Evolutionary conservation across 768 basidiomycete genomes (phyloP).

Genomic region (Tephrocybe rancida): DNA sequence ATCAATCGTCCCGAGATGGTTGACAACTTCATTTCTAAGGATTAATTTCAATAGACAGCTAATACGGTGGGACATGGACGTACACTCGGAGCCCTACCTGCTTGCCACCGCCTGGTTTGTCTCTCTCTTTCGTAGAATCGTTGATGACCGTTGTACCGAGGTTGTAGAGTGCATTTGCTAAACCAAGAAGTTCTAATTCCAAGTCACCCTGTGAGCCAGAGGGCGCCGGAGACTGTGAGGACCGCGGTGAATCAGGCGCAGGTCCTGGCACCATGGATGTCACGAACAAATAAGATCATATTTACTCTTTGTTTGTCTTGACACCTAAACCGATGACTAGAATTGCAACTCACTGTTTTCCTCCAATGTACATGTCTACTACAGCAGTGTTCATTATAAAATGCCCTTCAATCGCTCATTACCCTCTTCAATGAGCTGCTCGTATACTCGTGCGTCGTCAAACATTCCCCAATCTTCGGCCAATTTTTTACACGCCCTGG

Average conservation of each 20-base stretch:
- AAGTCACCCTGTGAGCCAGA: slow-evolving; percentile 71
- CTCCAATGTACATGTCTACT: too few species aligned
- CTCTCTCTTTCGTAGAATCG: slow-evolving; percentile 79
- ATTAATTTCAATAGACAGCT: neutral
- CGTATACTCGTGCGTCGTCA: slow-evolving; percentile 17
- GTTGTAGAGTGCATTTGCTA: slow-evolving; percentile 79
- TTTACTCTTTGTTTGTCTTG: slow-evolving; percentile 10
- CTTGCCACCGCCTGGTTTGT: slow-evolving; percentile 69
- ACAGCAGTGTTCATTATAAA: too few species aligned
- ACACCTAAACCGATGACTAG: too few species aligned
- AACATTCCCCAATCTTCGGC: slow-evolving; percentile 15
- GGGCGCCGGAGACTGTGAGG: slow-evolving; percentile 75
- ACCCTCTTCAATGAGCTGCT: slow-evolving; percentile 8
- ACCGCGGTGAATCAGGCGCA: slow-evolving; percentile 69
- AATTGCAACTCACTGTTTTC: too few species aligned
- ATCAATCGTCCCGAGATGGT: slow-evolving; percentile 67
- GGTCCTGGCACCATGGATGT: slow-evolving; percentile 19
- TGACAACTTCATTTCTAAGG: slow-evolving; percentile 72
- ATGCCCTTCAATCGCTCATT: slow-evolving; percentile 5
- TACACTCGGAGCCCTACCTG: slow-evolving; percentile 81
- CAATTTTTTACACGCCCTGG: slow-evolving; percentile 19
- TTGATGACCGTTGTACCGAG: slow-evolving; percentile 83
- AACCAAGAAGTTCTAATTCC: slow-evolving; percentile 73
- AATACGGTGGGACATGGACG: slow-evolving; percentile 21
- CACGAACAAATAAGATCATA: neutral